Conservation (phyloP, 2,329 filamentous ascomycete genomes). For the Cercospora beticola region DNA sequence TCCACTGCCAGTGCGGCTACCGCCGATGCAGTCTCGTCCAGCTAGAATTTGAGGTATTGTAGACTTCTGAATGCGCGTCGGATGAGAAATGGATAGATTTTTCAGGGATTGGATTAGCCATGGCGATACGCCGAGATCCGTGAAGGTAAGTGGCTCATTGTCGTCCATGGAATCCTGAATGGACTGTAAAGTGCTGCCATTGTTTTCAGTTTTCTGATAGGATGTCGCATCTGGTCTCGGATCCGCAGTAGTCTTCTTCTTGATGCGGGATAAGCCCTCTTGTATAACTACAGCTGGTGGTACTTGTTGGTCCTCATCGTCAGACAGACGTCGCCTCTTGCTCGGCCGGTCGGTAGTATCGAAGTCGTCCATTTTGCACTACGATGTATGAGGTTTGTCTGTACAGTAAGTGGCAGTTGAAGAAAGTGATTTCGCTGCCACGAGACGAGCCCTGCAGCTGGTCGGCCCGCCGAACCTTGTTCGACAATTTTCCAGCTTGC, state of each 20-base stretch:
- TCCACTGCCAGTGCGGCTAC: constrained; percentile 90
- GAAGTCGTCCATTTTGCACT: constrained; percentile 17
- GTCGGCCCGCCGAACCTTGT: constrained; percentile 4
- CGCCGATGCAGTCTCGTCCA: constrained; percentile 91
- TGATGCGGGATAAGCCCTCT: constrained; percentile 12
- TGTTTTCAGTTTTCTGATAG: background rate
- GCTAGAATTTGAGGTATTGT: constrained; percentile 92
- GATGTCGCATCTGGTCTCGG: background rate
- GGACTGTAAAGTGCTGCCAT: constrained; percentile 9
- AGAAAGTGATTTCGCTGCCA: background rate
- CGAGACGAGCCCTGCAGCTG: constrained; percentile 3
- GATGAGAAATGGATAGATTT: constrained; percentile 77
- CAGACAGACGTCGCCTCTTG: constrained; percentile 22
- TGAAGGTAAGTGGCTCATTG: constrained; percentile 34
- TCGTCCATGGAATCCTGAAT: constrained; percentile 34
- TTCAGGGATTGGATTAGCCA: constrained; percentile 84
- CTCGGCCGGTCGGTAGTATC: constrained; percentile 7
- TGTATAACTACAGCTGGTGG: background rate
- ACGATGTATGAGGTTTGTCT: background rate
- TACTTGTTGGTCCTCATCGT: background rate
- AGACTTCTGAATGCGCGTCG: constrained; percentile 87
- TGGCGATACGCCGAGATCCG: constrained; percentile 35
- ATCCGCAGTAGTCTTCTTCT: background rate
- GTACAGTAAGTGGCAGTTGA: background rate
- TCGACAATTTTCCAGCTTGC: constrained; percentile 6